A percentile compares a stretch with the other conserved stretches of the same genome.
phyloP scores from a whole-genome alignment of 1,284 basidiomycete species.

The Coniferiporia weirii region DNA sequence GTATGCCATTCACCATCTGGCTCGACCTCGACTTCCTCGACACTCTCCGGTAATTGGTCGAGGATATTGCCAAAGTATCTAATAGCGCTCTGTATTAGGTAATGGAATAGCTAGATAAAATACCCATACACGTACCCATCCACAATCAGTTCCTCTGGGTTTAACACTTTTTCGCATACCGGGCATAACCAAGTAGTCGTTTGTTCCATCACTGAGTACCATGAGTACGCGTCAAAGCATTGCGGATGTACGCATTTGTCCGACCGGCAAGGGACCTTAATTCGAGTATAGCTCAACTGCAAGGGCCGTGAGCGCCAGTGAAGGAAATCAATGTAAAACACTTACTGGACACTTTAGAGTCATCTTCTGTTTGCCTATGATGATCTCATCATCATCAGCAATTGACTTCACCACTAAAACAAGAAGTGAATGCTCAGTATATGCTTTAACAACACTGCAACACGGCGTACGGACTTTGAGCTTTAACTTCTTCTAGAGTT shows the following conservation, averaged over 20 bases:
- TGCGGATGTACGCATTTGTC: conserved; percentile 83
- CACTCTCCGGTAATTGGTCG: conserved; percentile 65
- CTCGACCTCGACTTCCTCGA: conserved; percentile 92
- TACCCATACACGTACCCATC: conserved; percentile 66
- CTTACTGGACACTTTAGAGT: conserved; percentile 88
- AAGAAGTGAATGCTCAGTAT: conserved; percentile 12
- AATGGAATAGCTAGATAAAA: conserved; percentile 6
- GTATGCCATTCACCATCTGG: conserved; percentile 96
- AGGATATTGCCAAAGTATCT: conserved; percentile 86
- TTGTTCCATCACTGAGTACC: conserved; percentile 94
- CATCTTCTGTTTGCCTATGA: conserved; percentile 82
- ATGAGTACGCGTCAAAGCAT: conserved; percentile 94
- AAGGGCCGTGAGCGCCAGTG: conserved; percentile 10
- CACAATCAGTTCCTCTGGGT: conserved; percentile 79
- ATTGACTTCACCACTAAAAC: conserved; percentile 54
- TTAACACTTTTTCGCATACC: conserved; percentile 82
- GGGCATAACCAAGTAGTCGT: conserved; percentile 97
- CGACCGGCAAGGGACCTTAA: conserved; percentile 83
- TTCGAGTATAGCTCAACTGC: conserved; percentile 85
- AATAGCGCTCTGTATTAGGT: background rate
- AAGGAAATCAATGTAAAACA: conserved; percentile 20
- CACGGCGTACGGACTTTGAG: conserved; percentile 47
- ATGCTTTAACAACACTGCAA: conserved; percentile 1
- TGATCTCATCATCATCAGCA: conserved; percentile 80
- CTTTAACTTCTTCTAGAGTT: conserved; percentile 61